Evolutionary conservation across 202 grass and related monocot species (phyloP).

Genomic region (Dendrocalamus latiflorus): DNA sequence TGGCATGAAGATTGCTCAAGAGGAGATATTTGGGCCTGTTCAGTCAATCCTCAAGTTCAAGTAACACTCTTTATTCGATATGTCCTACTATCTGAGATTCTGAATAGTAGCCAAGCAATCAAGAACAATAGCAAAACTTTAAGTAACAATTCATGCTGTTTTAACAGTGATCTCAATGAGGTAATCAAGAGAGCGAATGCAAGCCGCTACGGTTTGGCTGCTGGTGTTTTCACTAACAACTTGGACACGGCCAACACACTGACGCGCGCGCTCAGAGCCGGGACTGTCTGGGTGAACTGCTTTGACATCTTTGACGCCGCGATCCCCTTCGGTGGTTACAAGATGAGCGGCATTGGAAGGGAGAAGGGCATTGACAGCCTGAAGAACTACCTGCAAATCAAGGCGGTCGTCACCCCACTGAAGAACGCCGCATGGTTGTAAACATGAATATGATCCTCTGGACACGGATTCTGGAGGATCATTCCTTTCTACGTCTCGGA

Average conservation of each 20-base stretch:
- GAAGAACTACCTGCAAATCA: conserved; percentile 84
- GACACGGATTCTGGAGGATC: neutral
- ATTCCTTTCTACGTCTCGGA: neutral
- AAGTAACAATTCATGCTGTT: neutral
- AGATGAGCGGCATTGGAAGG: conserved; percentile 84
- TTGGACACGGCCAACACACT: conserved; percentile 87
- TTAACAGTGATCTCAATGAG: conserved; percentile 69
- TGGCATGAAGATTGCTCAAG: conserved; percentile 77
- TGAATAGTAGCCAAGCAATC: neutral
- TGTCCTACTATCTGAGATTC: neutral
- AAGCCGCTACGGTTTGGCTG: conserved; percentile 59
- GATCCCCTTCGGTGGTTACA: conserved; percentile 93
- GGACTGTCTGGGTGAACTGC: conserved; percentile 88
- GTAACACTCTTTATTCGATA: conserved; percentile 7
- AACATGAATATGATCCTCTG: neutral
- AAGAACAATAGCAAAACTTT: neutral
- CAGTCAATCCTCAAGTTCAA: conserved; percentile 96
- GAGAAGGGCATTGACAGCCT: conserved; percentile 95
- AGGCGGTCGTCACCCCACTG: conserved; percentile 65
- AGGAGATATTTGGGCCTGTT: conserved; percentile 96
- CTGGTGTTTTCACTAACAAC: conserved; percentile 86
- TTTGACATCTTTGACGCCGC: conserved; percentile 69
- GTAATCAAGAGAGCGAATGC: conserved; percentile 83
- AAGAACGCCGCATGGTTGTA: conserved; percentile 80
- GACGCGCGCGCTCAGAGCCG: conserved; percentile 50